Evolutionary conservation across 2,329 filamentous ascomycete species (phyloP), one percentile per base, ranked within the genome.

Genomic region (Penicillium fuscoglaucum): DNA sequence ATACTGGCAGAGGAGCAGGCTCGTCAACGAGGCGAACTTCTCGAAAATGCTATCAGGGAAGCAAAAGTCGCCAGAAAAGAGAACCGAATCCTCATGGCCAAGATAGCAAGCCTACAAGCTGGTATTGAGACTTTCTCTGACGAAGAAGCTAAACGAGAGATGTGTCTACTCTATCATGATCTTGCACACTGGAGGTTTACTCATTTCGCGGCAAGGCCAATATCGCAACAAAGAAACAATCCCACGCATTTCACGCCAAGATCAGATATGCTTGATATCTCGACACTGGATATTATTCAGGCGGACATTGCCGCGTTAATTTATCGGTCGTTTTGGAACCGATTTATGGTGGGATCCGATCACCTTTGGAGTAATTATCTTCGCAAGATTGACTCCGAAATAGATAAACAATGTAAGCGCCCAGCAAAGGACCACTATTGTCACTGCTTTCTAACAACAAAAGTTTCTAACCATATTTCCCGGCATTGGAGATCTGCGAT

Each of bases 401-500:
- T 63, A 45, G 51, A 39, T 48, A n/a, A 37, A 13, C n/a, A 55
- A 21, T 62, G 61, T 65, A 52, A 50, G 59, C 47, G 6, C 8
- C 3, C n/a, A 10, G n/a, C 28, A 17, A 26, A 29, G 1, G 8
- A 19, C 13, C 12, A 24, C 12, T 3, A 21, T 29, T 41, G 6
- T 28, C 2, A 24, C 33, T 46, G n/a, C 1, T 2, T 31, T 40
- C 28, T 54, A 28, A 52, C 33, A 10, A 9, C 2, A 15, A 1
- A 19, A 70, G 67, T 49, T 6, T 58, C 60, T 1, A 41, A 4
- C 1, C 40, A 63, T 9, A 52, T 65, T 3, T 48, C 49, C 28
- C 57, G 53, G 1, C 55, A 64, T 15, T 70, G 67, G 68, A 57
- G 63, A n/a, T 60, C 43, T 40, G 61, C 65, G 1, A 67, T 61